Percentiles rank a stretch among this genome's conserved stretches.
Conservation (phyloP, 169 alveolate genomes). For the Plasmodium berghei region DNA sequence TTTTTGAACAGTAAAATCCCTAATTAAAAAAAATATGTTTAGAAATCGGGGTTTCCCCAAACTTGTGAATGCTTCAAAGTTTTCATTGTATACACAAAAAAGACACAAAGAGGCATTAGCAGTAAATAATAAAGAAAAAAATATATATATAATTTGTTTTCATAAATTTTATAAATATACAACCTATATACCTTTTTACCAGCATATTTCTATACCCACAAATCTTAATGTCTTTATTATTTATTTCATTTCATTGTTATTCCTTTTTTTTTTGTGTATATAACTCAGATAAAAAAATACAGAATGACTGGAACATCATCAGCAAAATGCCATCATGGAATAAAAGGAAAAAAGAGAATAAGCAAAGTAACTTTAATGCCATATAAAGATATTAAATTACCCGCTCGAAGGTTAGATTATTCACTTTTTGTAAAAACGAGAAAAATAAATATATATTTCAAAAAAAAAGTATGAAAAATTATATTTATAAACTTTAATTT, state of each 20-base stretch:
- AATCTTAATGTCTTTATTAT: neutral
- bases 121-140: slow-evolving; percentile 56
- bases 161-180: neutral
- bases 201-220: neutral
- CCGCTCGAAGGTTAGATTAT: slow-evolving; percentile 82
- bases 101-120: slow-evolving; percentile 86
- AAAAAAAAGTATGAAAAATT: neutral
- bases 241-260: neutral
- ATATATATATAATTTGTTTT: neutral
- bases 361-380: slow-evolving; percentile 84
- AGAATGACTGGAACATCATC: slow-evolving; percentile 83
- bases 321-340: slow-evolving; percentile 81
- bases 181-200: neutral
- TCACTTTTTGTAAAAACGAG: neutral
- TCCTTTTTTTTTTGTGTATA: neutral
- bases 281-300: slow-evolving; percentile 83
- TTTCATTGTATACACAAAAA: slow-evolving; percentile 80
- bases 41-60: slow-evolving; percentile 13
- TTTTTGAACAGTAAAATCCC: slow-evolving; percentile 21
- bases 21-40: slow-evolving; percentile 20
- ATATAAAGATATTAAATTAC: slow-evolving; percentile 82
- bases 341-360: slow-evolving; percentile 87
- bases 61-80: slow-evolving; percentile 36
- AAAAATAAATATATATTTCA: too few species aligned
- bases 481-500: neutral